Conservation (phyloP, 305 asterid genomes). For the Fraxinus baroniana region DNA sequence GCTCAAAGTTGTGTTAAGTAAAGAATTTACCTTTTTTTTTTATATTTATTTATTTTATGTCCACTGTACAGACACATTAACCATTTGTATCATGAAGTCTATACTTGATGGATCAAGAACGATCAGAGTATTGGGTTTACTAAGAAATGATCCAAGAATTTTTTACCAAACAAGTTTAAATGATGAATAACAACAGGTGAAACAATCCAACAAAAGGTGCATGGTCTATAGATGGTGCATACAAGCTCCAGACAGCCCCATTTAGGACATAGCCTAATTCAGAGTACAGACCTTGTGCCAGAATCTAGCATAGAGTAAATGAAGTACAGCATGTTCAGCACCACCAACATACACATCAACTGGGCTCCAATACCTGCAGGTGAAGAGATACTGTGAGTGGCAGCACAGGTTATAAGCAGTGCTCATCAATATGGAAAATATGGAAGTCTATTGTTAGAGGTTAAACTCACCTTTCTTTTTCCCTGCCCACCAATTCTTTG, state of each 20-base stretch:
- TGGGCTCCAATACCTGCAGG: constrained; percentile 93
- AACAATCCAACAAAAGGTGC: neutral
- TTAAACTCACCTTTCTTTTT: constrained; percentile 68
- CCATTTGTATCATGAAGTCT: neutral
- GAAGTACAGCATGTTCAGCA: constrained; percentile 99
- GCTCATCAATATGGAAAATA: neutral
- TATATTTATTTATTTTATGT: neutral
- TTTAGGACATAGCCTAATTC: constrained; percentile 2
- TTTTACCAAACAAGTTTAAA: constrained; percentile 1
- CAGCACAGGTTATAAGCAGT: constrained; percentile 11
- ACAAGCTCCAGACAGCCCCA: constrained; percentile 4
- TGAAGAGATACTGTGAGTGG: constrained; percentile 15
- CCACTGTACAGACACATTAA: neutral
- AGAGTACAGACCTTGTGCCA: constrained; percentile 89
- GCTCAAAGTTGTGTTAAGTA: neutral
- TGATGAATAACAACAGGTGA: neutral
- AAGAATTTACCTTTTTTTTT: neutral
- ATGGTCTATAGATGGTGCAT: neutral
- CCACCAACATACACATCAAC: constrained; percentile 99
- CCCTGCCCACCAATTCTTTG: constrained; percentile 75
- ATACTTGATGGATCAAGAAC: neutral
- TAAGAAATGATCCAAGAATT: constrained; percentile 9
- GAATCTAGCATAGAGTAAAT: constrained; percentile 95
- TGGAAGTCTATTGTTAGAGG: constrained; percentile 5
- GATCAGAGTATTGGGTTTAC: constrained; percentile 3